Evolutionary conservation across 2,329 filamentous ascomycete genomes (phyloP), one percentile per base, ranked within the genome.

Genomic region (Claviceps citrina): DNA sequence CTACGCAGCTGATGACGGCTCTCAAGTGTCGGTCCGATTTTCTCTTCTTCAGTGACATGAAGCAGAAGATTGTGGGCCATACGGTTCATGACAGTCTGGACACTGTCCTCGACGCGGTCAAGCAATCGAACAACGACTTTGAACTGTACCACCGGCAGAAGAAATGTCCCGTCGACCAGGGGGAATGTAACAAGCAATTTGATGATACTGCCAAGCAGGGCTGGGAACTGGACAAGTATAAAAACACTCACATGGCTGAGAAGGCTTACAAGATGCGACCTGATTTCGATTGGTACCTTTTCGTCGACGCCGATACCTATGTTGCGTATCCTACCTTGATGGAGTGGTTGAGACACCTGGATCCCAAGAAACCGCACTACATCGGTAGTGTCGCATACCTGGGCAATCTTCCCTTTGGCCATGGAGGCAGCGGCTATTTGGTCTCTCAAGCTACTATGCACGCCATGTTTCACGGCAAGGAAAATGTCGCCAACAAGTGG

Each of bases 171-270:
- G 51, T 62, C 38, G 61, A 65, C 27, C 63, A 66, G 34, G 62
- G 64, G 32, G 63, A 61, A 39, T 66, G 68, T 46, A 61, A 61
- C 43, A 58, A 54, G 51, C 26, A 44, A 41, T 41, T 47, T 39
- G 40, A 53, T 39, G 40, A 53, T 36, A 41, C 42, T 6, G 45
- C 43, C 41, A 41, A 49, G 44, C 56, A 63, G 18, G 63, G 61
- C 1, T 76, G 71, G 73, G 61, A 58, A 15, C 53, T 77, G 30
- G 73, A 77, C 58, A 76, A 74, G 56, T 77, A 73, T 59, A 77
- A 77, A 55, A 75, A 73, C 51, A 59, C 74, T 34, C 71, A 74
- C 51, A 73, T 76, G 51, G 65, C 71, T 10, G 66, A 73, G 53
- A 70, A 72, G 55, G 54, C 67, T 0, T 75, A 66, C 47, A 49